Evolutionary conservation across 163 green algal genomes (phyloP), one percentile per base, ranked within the genome.

Genomic region (Chlorella variabilis): DNA sequence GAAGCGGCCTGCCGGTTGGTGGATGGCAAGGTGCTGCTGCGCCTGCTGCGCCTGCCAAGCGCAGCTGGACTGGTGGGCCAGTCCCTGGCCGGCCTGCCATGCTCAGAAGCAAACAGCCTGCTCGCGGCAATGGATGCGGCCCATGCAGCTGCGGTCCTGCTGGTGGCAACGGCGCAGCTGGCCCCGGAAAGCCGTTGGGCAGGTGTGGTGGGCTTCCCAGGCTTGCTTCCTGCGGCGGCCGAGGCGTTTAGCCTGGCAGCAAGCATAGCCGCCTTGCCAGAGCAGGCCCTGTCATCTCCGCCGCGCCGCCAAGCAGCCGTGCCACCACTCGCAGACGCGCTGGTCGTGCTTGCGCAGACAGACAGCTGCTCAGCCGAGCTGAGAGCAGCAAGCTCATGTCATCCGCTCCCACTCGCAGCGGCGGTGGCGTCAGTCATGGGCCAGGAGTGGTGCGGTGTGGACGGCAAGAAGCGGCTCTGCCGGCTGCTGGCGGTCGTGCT

Each of bases 21-120:
- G 38, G 51, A 29, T 31, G 17, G 34, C 4, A n/a, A 34, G 8
- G 13, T 29, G 23, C 51, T 78, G 51, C 34, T 56, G 71, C 71
- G 51, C 51, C 36, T 78, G 71, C 71, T 78, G 34, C 34, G 51
- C 23, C 34, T 56, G 36, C 71, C 71, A 23, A 23, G 15, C 18
- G 23, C 54, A 63, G 54, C 54, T 29, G 18, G 20, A 29, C 54
- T 15, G 23, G 54, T 15, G 23, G 54, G 23, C 18, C 54, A 33
- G 54, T 63, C 54, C 8, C 23, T 29, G 23, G 18, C 20, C 54
- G 23, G 18, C 54, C 23, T 63, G 54, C 54, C 54, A 15, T 6
- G 18, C 54, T 63, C 54, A 63, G 18, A 63, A 54, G 11, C 23
- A 29, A 29, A 11, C 54, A 54, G 45, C 45, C 45, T 54, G 45